phyloP scores from a whole-genome alignment of 2,329 filamentous ascomycete genomes.

The Paraconiothyrium brasiliense region DNA sequence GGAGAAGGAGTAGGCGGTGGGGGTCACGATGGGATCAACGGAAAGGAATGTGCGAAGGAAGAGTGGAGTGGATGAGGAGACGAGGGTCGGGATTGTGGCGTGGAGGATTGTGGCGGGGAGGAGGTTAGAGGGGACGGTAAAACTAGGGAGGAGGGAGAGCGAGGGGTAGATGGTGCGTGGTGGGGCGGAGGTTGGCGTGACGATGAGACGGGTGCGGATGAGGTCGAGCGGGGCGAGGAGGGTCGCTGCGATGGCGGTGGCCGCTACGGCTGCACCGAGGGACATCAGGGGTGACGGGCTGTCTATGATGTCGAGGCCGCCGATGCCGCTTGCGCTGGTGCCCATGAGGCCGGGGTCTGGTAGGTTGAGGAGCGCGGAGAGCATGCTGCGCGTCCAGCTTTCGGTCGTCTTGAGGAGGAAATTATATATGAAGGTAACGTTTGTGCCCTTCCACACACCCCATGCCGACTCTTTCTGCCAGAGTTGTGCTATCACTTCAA shows the following conservation, averaged over 20 bases:
- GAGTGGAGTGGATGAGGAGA: conserved; percentile 84
- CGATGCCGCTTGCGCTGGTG: conserved; percentile 54
- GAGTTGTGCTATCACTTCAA: conserved; percentile 85
- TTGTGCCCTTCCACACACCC: conserved; percentile 94
- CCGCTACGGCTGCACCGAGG: conserved; percentile 74
- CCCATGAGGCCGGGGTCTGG: conserved; percentile 76
- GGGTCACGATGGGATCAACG: conserved; percentile 83
- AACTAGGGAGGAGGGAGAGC: conserved; percentile 78
- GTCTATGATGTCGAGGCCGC: conserved; percentile 81
- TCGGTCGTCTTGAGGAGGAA: conserved; percentile 87
- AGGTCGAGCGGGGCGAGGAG: conserved; percentile 88
- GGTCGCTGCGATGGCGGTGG: conserved; percentile 76
- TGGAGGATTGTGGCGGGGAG: conserved; percentile 87
- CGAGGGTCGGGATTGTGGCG: conserved; percentile 81
- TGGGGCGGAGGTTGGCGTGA: conserved; percentile 79
- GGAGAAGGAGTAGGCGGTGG: conserved; percentile 80
- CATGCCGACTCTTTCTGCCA: conserved; percentile 90
- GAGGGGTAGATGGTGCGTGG: conserved; percentile 81
- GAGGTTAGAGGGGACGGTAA: conserved; percentile 72
- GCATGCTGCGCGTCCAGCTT: conserved; percentile 87
- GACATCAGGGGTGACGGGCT: conserved; percentile 85
- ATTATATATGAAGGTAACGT: conserved; percentile 90
- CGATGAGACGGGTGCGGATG: conserved; percentile 84
- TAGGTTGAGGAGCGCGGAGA: conserved; percentile 90
- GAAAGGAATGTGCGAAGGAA: conserved; percentile 84